Conservation (phyloP, 208 protist genomes). For the Crithidia bombi region DNA sequence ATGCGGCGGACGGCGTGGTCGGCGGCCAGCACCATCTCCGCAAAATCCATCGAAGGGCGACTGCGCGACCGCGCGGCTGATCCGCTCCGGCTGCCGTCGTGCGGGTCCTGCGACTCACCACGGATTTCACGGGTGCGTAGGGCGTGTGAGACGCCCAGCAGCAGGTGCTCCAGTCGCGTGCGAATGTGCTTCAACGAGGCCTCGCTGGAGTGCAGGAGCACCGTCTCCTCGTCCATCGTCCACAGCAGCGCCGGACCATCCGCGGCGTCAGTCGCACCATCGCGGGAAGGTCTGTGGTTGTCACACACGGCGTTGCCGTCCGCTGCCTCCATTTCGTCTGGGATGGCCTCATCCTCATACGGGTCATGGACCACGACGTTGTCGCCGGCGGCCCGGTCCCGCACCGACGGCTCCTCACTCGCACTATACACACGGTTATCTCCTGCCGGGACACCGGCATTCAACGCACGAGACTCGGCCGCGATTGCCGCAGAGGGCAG, state of each 20-base stretch:
- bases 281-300: neutral
- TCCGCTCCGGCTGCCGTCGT: neutral
- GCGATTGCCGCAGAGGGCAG: neutral
- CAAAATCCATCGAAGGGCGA: conserved; percentile 3
- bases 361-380: neutral
- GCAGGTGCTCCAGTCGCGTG: conserved; percentile 10
- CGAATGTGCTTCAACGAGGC: conserved; percentile 24
- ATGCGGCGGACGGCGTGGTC: conserved; percentile 21
- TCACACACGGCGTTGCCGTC: neutral
- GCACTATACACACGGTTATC: no score
- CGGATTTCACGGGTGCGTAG: conserved; percentile 2
- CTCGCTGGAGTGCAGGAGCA: conserved; percentile 26
- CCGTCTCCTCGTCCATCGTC: conserved; percentile 34
- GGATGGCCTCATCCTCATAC: neutral
- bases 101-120: neutral
- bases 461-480: neutral
- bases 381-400: neutral
- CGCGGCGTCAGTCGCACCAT: neutral
- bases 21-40: conserved; percentile 14
- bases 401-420: neutral
- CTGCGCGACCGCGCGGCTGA: neutral
- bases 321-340: neutral
- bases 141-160: conserved; percentile 27
- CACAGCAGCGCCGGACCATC: conserved; percentile 19
- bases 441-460: no score